These are phyloP conservation scores for Entomortierella parvispora DNA, from an alignment of 192 early-diverging fungal genomes.

Conservation along the genomic window DNA sequence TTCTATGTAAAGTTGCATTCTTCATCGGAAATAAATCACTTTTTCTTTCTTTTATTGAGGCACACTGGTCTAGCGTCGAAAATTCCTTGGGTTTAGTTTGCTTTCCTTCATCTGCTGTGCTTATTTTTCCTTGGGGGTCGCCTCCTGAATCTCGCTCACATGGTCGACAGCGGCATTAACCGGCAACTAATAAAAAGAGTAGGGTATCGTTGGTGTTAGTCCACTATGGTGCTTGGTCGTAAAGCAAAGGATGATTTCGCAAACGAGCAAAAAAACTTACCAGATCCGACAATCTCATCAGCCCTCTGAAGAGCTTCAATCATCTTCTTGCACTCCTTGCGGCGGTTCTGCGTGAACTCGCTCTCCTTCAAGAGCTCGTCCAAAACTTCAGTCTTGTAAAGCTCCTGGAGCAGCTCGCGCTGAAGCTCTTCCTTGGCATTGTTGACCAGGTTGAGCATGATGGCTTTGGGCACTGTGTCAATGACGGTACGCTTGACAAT, in stretches of 20 bases:
- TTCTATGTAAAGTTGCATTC: too few species aligned
- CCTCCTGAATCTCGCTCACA: too few species aligned
- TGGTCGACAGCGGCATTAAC: too few species aligned
- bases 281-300: conserved; percentile 67
- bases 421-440: conserved; percentile 94
- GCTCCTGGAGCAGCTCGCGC: conserved; percentile 92
- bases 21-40: too few species aligned
- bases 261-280: conserved; percentile 13
- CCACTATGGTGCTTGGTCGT: too few species aligned
- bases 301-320: conserved; percentile 90
- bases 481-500: conserved; percentile 98
- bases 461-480: conserved; percentile 98
- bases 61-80: too few species aligned
- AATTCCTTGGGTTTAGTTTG: too few species aligned
- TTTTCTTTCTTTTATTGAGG: too few species aligned
- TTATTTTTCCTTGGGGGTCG: too few species aligned
- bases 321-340: conserved; percentile 99
- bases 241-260: too few species aligned
- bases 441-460: conserved; percentile 97
- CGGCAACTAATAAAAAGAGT: conserved; percentile 9
- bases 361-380: conserved; percentile 96
- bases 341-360: conserved; percentile 88
- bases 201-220: neutral
- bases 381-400: conserved; percentile 96
- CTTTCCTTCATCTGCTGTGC: too few species aligned